Evolutionary conservation across 1,139 yeast species (phyloP), one percentile per base, ranked within the genome.

Genomic region (Arxiozyma slooffiae): DNA sequence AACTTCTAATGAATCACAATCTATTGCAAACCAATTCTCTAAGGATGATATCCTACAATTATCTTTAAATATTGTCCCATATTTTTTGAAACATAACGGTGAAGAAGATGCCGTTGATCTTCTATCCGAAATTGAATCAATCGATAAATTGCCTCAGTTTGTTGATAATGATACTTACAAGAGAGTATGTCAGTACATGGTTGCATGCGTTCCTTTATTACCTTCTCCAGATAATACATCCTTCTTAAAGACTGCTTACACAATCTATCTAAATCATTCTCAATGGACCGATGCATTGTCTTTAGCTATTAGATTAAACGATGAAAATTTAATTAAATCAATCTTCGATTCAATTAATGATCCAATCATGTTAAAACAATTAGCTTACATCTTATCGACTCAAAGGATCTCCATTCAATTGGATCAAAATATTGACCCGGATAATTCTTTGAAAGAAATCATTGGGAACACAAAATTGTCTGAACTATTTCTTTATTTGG

Each of bases 61-160:
- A 57, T 79, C 95, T 3, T 70, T 87, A 58, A 79, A 83, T 59
- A 84, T 94, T 61, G 92, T 87, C 38, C 96, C 97, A 30, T 86
- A 83, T 63, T 92, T 92, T 71, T 76, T 92, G 60, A 82, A 86
- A 63, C 97, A 92, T 70, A 92, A 94, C 67, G 98, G 97, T 38
- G 98, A 94, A 70, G 96, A 97, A 9, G 99, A 92, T 67, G 98
- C 98, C 1, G 96, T 92, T 34, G 99, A 92, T 71, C 74, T 92
- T 60, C 75, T 94, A 58, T 74, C 89, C 53, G 98, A 92, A 69
- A 79, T 92, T 52, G 98, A 92, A 70, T 76, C 82, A 51, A 85
- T 92, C 60, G 96, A 87, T 62, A 80, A 81, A 64, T 74, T 94
- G 56, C 83, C 94, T 8, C 80, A 82, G 57, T 87, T 78, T 68